phyloP scores from a whole-genome alignment of 2,329 filamentous ascomycete genomes.

The Aspergillus pseudonomiae region DNA sequence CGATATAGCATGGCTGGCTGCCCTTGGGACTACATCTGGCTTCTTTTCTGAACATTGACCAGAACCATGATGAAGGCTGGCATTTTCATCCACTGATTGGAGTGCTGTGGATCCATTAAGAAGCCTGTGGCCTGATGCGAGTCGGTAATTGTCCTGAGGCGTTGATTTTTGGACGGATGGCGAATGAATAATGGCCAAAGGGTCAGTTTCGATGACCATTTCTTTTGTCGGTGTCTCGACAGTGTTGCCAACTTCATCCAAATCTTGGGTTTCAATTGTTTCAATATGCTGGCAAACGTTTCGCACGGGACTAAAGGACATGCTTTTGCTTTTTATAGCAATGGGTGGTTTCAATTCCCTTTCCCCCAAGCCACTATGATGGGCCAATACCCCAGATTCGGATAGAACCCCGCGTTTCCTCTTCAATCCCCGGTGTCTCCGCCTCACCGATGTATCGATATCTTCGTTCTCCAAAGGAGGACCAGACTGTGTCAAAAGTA shows the following conservation, averaged over 20 bases:
- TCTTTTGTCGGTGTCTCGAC: slow-evolving; percentile 47
- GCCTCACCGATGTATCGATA: slow-evolving; percentile 1
- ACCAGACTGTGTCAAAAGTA: slow-evolving; percentile 23
- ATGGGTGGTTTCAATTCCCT: slow-evolving; percentile 22
- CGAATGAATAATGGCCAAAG: neutral
- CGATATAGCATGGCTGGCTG: slow-evolving; percentile 42
- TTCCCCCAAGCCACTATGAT: slow-evolving; percentile 1
- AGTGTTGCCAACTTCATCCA: slow-evolving; percentile 53
- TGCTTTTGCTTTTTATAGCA: slow-evolving; percentile 40
- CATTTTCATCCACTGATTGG: slow-evolving; percentile 35
- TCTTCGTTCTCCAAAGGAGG: slow-evolving; percentile 11
- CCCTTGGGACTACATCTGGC: slow-evolving; percentile 42
- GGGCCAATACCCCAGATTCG: neutral
- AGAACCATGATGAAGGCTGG: neutral
- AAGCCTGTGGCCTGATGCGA: neutral
- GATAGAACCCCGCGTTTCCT: slow-evolving; percentile 20
- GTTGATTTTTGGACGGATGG: neutral
- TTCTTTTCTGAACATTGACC: slow-evolving; percentile 20
- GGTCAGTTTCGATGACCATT: slow-evolving; percentile 5
- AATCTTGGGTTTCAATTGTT: slow-evolving; percentile 62
- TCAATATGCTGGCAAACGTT: slow-evolving; percentile 13
- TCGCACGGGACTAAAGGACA: slow-evolving; percentile 37
- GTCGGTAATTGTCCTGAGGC: neutral
- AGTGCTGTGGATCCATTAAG: slow-evolving; percentile 21
- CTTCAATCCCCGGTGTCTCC: slow-evolving; percentile 22